Evolutionary conservation across 371 early-diverging fungal species (phyloP).

Genomic region (Mucor piriformis): DNA sequence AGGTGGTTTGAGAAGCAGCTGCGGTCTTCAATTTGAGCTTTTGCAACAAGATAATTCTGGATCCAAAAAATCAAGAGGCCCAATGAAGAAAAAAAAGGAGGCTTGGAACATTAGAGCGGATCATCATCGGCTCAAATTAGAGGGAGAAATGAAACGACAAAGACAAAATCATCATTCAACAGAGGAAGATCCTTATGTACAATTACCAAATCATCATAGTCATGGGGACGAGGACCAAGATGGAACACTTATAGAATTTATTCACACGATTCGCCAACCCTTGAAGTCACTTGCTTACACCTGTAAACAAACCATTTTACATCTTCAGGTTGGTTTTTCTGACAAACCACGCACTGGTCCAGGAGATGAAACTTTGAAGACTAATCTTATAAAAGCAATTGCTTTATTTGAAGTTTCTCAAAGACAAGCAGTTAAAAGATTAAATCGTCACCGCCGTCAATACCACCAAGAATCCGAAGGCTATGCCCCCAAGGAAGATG

Average conservation of each 20-base stretch:
- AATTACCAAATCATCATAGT: slow-evolving; percentile 2
- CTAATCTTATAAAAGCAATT: slow-evolving; percentile 44
- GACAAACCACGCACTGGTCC: slow-evolving; percentile 18
- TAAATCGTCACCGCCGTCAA: slow-evolving; percentile 35
- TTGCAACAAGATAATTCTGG: slow-evolving; percentile 28
- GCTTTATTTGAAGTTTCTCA: slow-evolving; percentile 45
- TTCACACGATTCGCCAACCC: slow-evolving; percentile 60
- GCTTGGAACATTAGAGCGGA: slow-evolving; percentile 45
- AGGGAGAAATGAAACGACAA: slow-evolving; percentile 43
- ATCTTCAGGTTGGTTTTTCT: slow-evolving; percentile 38
- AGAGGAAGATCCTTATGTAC: slow-evolving; percentile 4
- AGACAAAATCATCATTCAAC: slow-evolving; percentile 8
- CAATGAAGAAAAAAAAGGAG: background rate
- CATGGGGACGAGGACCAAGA: slow-evolving; percentile 10
- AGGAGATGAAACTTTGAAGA: slow-evolving; percentile 26
- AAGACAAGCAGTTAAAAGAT: slow-evolving; percentile 33
- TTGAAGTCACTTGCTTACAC: slow-evolving; percentile 66
- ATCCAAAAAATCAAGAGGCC: slow-evolving; percentile 5
- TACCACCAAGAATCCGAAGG: slow-evolving; percentile 63
- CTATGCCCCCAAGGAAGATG: slow-evolving; percentile 58
- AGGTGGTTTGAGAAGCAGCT: slow-evolving; percentile 64
- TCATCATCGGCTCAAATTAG: slow-evolving; percentile 37
- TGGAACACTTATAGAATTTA: slow-evolving; percentile 53
- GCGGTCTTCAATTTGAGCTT: slow-evolving; percentile 66
- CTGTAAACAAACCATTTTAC: slow-evolving; percentile 62